Conservation (phyloP, 208 protist genomes). For the Crithidia sp. region DNA sequence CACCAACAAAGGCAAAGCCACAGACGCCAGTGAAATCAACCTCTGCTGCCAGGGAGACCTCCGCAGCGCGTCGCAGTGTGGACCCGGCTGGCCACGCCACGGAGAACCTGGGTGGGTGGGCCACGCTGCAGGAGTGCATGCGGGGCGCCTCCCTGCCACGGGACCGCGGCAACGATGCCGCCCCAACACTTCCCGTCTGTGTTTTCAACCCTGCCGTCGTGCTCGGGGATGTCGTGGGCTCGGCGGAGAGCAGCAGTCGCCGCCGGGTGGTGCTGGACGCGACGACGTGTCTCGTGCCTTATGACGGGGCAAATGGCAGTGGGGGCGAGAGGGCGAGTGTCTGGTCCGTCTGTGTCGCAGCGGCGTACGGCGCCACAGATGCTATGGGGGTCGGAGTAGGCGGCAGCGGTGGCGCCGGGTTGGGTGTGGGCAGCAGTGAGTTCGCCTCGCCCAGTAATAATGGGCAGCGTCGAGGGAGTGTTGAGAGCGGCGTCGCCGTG, state of each 20-base stretch:
- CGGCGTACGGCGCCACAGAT: conserved; percentile 13
- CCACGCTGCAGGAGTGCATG: conserved; percentile 14
- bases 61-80: no score
- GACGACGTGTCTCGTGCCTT: conserved; percentile 26
- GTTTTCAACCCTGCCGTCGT: conserved; percentile 24
- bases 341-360: conserved; percentile 36
- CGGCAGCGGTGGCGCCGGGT: not conserved
- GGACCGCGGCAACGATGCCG: not conserved
- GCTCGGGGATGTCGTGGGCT: conserved; percentile 8
- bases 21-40: no score
- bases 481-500: not conserved
- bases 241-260: conserved; percentile 9
- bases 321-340: not conserved
- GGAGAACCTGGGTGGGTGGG: conserved; percentile 18
- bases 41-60: no score
- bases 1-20: not conserved
- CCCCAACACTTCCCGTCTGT: conserved; percentile 7
- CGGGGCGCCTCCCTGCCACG: not conserved
- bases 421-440: not conserved
- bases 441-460: no score
- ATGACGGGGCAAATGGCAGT: conserved; percentile 4
- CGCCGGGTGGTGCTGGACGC: conserved; percentile 27
- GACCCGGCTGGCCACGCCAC: not conserved
- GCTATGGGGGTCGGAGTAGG: not conserved
- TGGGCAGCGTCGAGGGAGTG: not conserved